Conservation (phyloP, 306 rosid species). For the Prunus mira region DNA sequence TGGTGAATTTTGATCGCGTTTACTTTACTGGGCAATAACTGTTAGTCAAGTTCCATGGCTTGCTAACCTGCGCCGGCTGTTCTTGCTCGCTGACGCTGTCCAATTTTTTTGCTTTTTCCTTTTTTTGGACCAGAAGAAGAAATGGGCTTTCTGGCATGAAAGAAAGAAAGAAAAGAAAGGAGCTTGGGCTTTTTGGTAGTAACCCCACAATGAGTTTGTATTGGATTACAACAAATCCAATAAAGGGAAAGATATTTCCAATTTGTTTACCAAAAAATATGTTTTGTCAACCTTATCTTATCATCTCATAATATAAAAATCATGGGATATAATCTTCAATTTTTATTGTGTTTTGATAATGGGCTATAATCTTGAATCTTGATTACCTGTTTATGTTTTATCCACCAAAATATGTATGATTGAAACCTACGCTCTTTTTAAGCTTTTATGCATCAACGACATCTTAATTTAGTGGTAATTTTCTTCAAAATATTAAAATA, state of each 20-base stretch:
- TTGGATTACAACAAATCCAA: neutral
- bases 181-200: neutral
- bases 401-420: neutral
- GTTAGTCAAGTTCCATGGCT: neutral
- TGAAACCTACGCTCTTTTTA: neutral
- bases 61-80: slow-evolving; percentile 4
- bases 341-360: no score
- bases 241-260: neutral
- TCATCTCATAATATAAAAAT: neutral
- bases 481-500: no score
- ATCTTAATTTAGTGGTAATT: no score
- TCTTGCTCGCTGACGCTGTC: neutral
- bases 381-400: no score
- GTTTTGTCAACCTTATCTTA: neutral
- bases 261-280: neutral
- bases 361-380: no score
- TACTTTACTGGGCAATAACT: neutral
- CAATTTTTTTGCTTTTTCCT: neutral
- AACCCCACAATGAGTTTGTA: no score
- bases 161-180: neutral
- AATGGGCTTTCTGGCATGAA: neutral
- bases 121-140: neutral
- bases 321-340: neutral
- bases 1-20: slow-evolving; percentile 3
- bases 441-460: no score